phyloP scores from a whole-genome alignment of 176 grass and related monocot genomes.

The Thinopyrum elongatum region DNA sequence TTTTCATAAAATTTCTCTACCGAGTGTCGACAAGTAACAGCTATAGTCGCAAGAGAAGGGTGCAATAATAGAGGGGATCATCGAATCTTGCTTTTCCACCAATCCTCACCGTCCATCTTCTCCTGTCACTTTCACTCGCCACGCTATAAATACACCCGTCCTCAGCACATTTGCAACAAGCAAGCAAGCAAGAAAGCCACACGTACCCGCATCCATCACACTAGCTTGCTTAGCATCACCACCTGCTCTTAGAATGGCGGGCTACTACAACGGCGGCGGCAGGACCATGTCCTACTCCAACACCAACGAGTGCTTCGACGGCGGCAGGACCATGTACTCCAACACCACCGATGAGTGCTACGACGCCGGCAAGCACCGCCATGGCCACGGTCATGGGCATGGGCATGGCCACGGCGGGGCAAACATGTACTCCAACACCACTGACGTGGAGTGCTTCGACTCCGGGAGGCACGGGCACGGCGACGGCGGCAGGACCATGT shows the following conservation, averaged over 20 bases:
- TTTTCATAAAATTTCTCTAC: not conserved
- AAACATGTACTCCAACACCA: slow-evolving; percentile 28
- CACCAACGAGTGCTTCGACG: not conserved
- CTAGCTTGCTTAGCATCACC: not conserved
- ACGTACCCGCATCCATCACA: not conserved
- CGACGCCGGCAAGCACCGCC: slow-evolving; percentile 5
- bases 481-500: slow-evolving; percentile 5
- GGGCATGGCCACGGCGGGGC: not conserved
- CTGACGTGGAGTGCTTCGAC: slow-evolving; percentile 25
- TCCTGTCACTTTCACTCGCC: not conserved
- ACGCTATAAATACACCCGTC: slow-evolving; percentile 23
- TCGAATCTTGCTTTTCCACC: not conserved
- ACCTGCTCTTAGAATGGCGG: not conserved
- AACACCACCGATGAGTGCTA: not conserved
- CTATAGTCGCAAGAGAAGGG: not conserved
- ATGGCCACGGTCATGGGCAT: not conserved
- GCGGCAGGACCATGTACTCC: slow-evolving; percentile 33
- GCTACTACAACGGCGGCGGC: slow-evolving; percentile 8
- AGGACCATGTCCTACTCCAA: not conserved
- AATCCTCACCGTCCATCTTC: not conserved
- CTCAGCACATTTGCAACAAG: not conserved
- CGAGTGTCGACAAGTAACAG: no score
- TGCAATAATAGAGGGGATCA: not conserved
- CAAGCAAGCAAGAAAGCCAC: not conserved
- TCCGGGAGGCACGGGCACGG: not conserved